Conservation (phyloP, 2,329 filamentous ascomycete species). For the Westerdykella aurantiaca region DNA sequence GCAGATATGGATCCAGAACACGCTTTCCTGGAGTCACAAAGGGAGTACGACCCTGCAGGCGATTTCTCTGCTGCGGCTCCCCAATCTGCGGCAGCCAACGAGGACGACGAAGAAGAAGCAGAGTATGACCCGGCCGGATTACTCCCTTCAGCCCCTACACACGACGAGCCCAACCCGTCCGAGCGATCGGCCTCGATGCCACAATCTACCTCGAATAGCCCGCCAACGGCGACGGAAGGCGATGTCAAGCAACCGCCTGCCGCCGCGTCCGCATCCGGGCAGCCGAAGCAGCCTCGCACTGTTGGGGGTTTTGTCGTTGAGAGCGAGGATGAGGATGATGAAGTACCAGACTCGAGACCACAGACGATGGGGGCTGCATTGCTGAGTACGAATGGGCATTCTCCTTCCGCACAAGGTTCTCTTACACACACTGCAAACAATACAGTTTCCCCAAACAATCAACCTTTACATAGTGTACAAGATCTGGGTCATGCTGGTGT, state of each 20-base stretch:
- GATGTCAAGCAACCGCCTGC: constrained; percentile 22
- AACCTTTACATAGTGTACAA: constrained; percentile 56
- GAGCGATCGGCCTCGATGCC: constrained; percentile 24
- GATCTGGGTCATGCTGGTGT: constrained; percentile 41
- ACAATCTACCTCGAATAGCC: constrained; percentile 26
- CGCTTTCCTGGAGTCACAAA: constrained; percentile 49
- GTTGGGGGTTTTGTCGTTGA: constrained; percentile 59
- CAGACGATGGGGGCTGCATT: constrained; percentile 44
- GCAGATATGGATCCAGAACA: constrained; percentile 49
- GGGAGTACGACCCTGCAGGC: constrained; percentile 38
- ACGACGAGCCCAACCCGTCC: constrained; percentile 10
- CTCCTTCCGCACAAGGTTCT: constrained; percentile 49
- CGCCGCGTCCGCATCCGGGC: constrained; percentile 23
- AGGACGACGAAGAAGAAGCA: constrained; percentile 35
- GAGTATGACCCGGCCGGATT: constrained; percentile 37
- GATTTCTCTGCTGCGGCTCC: constrained; percentile 37
- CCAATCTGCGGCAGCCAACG: constrained; percentile 12
- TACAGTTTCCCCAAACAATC: constrained; percentile 51
- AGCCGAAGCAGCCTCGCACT: constrained; percentile 45
- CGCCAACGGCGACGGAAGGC: constrained; percentile 16
- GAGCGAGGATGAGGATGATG: constrained; percentile 55
- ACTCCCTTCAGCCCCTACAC: constrained; percentile 18
- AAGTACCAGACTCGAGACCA: constrained; percentile 43
- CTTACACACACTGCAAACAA: constrained; percentile 53
- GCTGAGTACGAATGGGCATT: constrained; percentile 45